Percentiles rank a stretch among this genome's conserved stretches.
Evolutionary conservation across 208 protist genomes (phyloP).

Genomic region (Trypanosoma theileri): DNA sequence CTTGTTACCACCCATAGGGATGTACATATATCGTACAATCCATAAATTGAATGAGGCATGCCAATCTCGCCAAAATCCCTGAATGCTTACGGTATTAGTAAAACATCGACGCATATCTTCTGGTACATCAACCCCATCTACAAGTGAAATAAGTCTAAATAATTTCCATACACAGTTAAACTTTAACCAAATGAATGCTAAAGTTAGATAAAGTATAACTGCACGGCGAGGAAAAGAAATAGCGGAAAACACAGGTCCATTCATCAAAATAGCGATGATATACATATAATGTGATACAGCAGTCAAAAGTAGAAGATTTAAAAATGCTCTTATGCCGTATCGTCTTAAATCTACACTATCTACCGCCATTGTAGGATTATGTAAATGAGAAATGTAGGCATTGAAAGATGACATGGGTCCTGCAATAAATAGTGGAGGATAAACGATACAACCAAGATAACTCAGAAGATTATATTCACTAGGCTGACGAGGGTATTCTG

Average conservation of each 20-base stretch:
- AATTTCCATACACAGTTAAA: conserved; percentile 81
- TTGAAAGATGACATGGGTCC: conserved; percentile 92
- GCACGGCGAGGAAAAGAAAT: conserved; percentile 20
- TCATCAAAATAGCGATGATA: conserved; percentile 38
- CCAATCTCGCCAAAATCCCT: conserved; percentile 92
- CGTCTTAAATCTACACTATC: conserved; percentile 5
- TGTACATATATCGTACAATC: conserved; percentile 89
- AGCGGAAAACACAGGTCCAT: conserved; percentile 16
- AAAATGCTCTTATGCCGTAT: conserved; percentile 32
- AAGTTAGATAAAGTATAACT: conserved; percentile 37
- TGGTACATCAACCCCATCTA: conserved; percentile 73
- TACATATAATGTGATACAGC: conserved; percentile 50
- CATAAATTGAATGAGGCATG: conserved; percentile 93
- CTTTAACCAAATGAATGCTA: conserved; percentile 70
- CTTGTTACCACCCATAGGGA: conserved; percentile 63
- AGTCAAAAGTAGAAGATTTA: conserved; percentile 22
- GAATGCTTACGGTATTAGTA: conserved; percentile 66
- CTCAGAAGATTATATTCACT: conserved; percentile 74
- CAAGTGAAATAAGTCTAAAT: conserved; percentile 59
- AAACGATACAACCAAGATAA: conserved; percentile 89
- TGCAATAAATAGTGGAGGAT: conserved; percentile 88
- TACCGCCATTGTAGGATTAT: conserved; percentile 35
- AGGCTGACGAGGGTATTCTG: conserved; percentile 43
- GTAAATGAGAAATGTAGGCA: conserved; percentile 79
- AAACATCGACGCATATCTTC: conserved; percentile 85